Percentiles rank a stretch among this genome's conserved stretches.
Evolutionary conservation across 139 green algal species (phyloP).

Genomic region (Trebouxia sp.): DNA sequence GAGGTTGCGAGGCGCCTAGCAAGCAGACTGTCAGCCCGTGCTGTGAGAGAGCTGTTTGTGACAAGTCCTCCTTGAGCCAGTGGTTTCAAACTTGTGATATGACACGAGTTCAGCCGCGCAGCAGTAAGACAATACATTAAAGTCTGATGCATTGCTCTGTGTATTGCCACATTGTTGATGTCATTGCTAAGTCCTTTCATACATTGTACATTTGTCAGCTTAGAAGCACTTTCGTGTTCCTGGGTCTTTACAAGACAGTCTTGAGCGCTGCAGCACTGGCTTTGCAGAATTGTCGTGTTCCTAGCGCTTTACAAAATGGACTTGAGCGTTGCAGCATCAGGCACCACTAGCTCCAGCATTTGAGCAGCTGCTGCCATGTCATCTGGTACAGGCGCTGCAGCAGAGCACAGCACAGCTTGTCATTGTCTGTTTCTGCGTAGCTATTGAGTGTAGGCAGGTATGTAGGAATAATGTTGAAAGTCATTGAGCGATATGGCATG

Average conservation of each 20-base stretch:
- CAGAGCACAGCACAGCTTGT: not conserved
- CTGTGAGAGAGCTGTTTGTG: slow-evolving; percentile 73
- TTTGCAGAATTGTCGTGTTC: not conserved
- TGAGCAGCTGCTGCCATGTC: slow-evolving; percentile 55
- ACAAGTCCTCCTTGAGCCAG: not conserved
- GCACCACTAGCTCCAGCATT: slow-evolving; percentile 45
- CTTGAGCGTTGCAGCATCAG: not conserved
- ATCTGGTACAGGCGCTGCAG: slow-evolving; percentile 55
- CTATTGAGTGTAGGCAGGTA: no score
- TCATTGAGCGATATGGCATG: no score
- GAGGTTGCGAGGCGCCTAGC: slow-evolving; percentile 65
- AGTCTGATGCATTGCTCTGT: no score
- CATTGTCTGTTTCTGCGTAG: not conserved
- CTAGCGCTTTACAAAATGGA: not conserved
- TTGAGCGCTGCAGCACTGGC: not conserved
- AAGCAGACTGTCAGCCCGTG: slow-evolving; percentile 69
- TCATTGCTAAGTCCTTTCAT: no score
- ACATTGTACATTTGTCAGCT: no score
- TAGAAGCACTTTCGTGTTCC: not conserved
- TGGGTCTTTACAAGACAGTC: not conserved
- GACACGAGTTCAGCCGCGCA: no score
- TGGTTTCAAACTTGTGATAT: no score
- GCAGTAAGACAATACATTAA: no score
- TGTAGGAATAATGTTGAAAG: no score
- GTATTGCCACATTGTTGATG: no score